Evolutionary conservation across 106 monocot genomes (phyloP), one percentile per base, ranked within the genome.

Genomic region (Allium fistulosum): DNA sequence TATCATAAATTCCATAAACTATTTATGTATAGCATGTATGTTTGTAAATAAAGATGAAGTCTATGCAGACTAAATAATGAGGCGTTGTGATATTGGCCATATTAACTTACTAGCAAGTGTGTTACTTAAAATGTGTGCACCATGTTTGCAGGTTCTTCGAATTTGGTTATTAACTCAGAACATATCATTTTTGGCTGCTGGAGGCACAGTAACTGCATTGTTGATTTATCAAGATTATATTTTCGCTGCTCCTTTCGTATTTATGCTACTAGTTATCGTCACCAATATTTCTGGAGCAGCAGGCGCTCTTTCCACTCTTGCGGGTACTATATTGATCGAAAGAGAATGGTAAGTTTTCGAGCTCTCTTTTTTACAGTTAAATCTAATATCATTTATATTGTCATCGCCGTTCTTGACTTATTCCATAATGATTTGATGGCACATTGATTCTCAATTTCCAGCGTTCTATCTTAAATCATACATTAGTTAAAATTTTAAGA

Each of bases 301-400:
- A 51, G 88, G 89, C 26, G 86, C 73, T 68, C 84, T 97, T 46
- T 97, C 92, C 17, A 97, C 92, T 62, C 88, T 92, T 73, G 97
- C 97, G 17, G 97, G 97, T 13, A 92, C 97, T 27, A 97, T 97
- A 67, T 77, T 97, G 68, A 82, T 97, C 22, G 97, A 97, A 79
- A 92, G 92, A 84, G 92, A 96, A 84, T 96, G 96, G 92, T 92
- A 92, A 67, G 8, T 1, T 28, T 13, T n/a, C 22, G 9, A 26
- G 4, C 26, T 60, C 10, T 48, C 26, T 75, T 9, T 9, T 68
- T 75, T 51, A 37, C 11, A 58, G 57, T 22, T 14, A 13, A 62
- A 9, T 62, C 11, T 28, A 55, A 55, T 55, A 55, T 55, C 15
- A 5, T 55, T 15, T 55, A 11, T 55, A 11, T 8, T 55, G 53